Conservation (phyloP, 2,329 filamentous ascomycete species). For the Canariomyces notabilis region DNA sequence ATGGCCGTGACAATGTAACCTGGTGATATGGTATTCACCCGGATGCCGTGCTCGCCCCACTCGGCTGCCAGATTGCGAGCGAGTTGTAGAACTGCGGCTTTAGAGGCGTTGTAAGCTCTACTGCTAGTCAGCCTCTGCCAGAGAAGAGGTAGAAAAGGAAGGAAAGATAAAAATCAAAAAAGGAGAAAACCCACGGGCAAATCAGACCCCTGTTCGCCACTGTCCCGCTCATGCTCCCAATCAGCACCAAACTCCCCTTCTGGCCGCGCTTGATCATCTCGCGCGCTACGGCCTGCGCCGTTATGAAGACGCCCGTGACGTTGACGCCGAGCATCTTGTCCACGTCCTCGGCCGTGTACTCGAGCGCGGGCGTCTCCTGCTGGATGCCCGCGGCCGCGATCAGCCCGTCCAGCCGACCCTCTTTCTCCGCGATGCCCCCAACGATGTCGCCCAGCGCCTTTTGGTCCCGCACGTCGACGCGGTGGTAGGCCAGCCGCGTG, state of each 20-base stretch:
- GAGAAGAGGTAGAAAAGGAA: neutral
- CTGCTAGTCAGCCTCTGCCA: neutral
- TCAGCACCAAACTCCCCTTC: conserved; percentile 59
- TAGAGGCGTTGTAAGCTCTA: conserved; percentile 70
- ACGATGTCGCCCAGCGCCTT: conserved; percentile 62
- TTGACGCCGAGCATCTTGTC: conserved; percentile 80
- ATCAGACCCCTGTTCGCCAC: conserved; percentile 59
- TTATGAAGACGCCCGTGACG: conserved; percentile 80
- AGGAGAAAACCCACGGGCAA: conserved; percentile 47
- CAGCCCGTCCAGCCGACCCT: conserved; percentile 73
- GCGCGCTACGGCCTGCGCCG: conserved; percentile 79
- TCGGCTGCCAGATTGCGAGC: conserved; percentile 65
- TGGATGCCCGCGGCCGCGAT: conserved; percentile 69
- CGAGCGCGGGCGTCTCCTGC: conserved; percentile 76
- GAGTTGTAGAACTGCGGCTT: conserved; percentile 69
- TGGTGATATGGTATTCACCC: conserved; percentile 75
- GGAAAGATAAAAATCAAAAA: neutral
- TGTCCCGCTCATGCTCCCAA: conserved; percentile 65
- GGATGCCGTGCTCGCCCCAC: conserved; percentile 68
- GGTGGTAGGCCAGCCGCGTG: conserved; percentile 66
- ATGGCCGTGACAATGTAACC: conserved; percentile 80
- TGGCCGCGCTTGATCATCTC: conserved; percentile 60
- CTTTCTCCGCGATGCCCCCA: conserved; percentile 60
- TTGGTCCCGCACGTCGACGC: conserved; percentile 74
- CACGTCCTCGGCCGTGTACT: conserved; percentile 70